Percentiles rank a stretch among this genome's conserved stretches.
These are phyloP conservation scores for Suillus placidus DNA, from an alignment of 768 basidiomycete genomes.

Conservation along the genomic window DNA sequence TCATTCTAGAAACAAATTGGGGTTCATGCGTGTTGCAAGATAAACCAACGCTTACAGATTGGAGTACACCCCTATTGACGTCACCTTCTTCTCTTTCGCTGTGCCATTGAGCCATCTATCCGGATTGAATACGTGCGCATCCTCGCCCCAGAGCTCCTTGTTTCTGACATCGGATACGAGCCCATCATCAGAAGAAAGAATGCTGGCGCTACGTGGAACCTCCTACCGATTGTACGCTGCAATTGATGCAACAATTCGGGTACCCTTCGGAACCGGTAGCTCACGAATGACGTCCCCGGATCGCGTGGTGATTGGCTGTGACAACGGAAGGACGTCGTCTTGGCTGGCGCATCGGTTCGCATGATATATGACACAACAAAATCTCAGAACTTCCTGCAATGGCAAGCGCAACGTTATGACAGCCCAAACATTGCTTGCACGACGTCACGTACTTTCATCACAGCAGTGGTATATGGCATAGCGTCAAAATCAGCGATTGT, in stretches of 20 bases:
- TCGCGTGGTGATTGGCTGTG: conserved; percentile 49
- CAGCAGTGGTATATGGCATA: conserved; percentile 51
- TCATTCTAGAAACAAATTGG: conserved; percentile 25
- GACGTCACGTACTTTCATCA: conserved; percentile 42
- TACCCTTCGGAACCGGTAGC: conserved; percentile 52
- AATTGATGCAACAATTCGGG: conserved; percentile 54
- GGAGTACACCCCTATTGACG: conserved; percentile 31
- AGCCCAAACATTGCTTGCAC: not conserved
- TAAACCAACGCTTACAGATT: conserved; percentile 25
- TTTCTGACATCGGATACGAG: conserved; percentile 21
- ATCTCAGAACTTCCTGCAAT: conserved; percentile 48
- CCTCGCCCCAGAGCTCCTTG: conserved; percentile 34
- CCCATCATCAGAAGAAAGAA: not conserved
- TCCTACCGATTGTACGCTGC: conserved; percentile 56
- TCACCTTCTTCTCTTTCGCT: conserved; percentile 20
- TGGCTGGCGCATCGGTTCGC: conserved; percentile 51
- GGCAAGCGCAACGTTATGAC: not conserved
- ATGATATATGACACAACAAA: conserved; percentile 53
- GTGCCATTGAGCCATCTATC: conserved; percentile 29
- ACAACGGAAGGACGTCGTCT: conserved; percentile 64
- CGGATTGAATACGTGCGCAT: conserved; percentile 35
- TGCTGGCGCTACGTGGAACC: not conserved
- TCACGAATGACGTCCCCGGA: conserved; percentile 47
- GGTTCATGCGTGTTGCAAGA: not conserved
- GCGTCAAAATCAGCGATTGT: conserved; percentile 47